These are phyloP conservation scores for Ceratopteris richardii DNA, from an alignment of 75 land plant species.

Conservation along the genomic window DNA sequence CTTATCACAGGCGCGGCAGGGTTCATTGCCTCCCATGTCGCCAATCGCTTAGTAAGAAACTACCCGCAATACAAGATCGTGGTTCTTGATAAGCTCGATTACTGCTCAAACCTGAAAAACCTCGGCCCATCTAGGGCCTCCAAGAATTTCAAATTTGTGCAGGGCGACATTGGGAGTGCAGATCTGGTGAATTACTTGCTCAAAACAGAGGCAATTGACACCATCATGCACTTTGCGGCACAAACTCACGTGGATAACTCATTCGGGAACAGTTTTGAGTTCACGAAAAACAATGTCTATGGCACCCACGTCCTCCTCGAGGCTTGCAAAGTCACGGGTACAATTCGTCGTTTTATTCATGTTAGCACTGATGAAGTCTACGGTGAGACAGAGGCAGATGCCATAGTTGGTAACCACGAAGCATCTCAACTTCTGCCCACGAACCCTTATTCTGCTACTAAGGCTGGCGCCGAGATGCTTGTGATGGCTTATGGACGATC, in stretches of 20 bases:
- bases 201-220: constrained; percentile 62
- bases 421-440: constrained; percentile 67
- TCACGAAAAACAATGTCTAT: constrained; percentile 72
- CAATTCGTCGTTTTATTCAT: constrained; percentile 58
- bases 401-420: constrained; percentile 63
- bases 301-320: constrained; percentile 75
- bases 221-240: constrained; percentile 78
- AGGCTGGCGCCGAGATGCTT: constrained; percentile 13
- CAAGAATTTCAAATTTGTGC: constrained; percentile 66
- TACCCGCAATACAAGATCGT: constrained; percentile 74
- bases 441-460: constrained; percentile 66
- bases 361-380: constrained; percentile 76
- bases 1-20: constrained; percentile 77
- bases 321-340: constrained; percentile 61
- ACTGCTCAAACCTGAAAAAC: constrained; percentile 71
- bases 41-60: constrained; percentile 48
- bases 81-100: constrained; percentile 72
- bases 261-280: constrained; percentile 68
- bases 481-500: constrained; percentile 17
- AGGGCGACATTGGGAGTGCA: constrained; percentile 65
- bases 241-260: constrained; percentile 79
- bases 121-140: constrained; percentile 38
- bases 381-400: constrained; percentile 65
- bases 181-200: constrained; percentile 69
- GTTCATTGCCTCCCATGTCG: constrained; percentile 73